Conservation (phyloP, 768 basidiomycete species). For the Neoboletus subvelutipes region DNA sequence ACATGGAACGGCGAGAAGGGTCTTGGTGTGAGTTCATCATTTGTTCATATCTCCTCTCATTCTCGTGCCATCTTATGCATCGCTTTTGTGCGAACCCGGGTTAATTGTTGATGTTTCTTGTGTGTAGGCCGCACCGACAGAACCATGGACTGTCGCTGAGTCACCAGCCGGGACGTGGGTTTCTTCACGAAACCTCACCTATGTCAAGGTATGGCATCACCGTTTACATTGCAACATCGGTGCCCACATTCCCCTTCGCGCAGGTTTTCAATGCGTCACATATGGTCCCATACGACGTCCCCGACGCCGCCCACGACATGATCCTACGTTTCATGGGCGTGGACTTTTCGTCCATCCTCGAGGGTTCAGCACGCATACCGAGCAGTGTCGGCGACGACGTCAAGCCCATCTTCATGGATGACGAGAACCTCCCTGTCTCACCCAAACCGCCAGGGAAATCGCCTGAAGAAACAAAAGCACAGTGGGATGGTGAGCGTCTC, state of each 20-base stretch:
- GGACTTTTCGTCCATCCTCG: conserved; percentile 78
- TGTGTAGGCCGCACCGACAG: conserved; percentile 60
- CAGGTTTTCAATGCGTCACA: conserved; percentile 93
- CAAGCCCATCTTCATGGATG: conserved; percentile 64
- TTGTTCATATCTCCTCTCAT: not conserved
- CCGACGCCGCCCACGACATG: conserved; percentile 93
- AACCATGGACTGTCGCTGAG: conserved; percentile 74
- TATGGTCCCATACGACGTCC: conserved; percentile 91
- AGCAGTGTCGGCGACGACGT: conserved; percentile 71
- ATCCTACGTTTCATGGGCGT: conserved; percentile 96
- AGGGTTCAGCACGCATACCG: conserved; percentile 77
- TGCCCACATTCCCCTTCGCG: not conserved
- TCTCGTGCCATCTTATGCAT: not conserved
- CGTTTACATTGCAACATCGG: not conserved
- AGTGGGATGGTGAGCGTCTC: conserved; percentile 76
- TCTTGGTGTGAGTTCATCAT: conserved; percentile 61
- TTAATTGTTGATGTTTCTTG: not conserved
- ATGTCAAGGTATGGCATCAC: conserved; percentile 65
- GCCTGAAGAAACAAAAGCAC: conserved; percentile 76
- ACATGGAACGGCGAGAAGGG: conserved; percentile 86
- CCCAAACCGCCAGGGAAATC: conserved; percentile 49
- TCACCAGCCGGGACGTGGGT: conserved; percentile 90
- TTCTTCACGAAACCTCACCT: conserved; percentile 84
- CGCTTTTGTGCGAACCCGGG: not conserved
- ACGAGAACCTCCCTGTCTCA: conserved; percentile 38